Conservation (phyloP, 2,329 filamentous ascomycete genomes). For the Cytospora mali region DNA sequence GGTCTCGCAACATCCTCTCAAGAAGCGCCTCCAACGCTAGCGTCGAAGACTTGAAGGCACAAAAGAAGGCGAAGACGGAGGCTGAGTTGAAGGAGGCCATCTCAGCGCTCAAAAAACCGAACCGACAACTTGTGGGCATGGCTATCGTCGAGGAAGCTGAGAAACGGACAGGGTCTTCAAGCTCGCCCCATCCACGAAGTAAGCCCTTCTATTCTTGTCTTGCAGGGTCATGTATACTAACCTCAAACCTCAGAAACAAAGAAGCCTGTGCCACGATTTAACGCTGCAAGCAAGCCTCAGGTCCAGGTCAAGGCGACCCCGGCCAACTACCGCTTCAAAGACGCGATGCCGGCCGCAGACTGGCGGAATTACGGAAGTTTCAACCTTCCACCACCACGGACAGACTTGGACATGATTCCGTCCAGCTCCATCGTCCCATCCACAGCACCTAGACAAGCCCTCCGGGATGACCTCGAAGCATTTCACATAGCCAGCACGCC, state of each 20-base stretch:
- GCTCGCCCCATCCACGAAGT: slow-evolving; percentile 53
- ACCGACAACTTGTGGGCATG: slow-evolving; percentile 69
- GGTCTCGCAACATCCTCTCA: slow-evolving; percentile 39
- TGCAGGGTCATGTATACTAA: slow-evolving; percentile 6
- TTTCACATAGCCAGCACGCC: slow-evolving; percentile 31
- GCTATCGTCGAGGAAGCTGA: slow-evolving; percentile 69
- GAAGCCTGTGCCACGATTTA: slow-evolving; percentile 48
- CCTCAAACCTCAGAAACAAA: slow-evolving; percentile 47
- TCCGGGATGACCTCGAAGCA: slow-evolving; percentile 23
- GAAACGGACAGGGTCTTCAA: slow-evolving; percentile 52
- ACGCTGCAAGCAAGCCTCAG: slow-evolving; percentile 32
- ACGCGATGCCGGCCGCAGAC: slow-evolving; percentile 46
- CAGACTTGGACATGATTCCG: slow-evolving; percentile 15
- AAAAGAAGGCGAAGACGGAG: slow-evolving; percentile 68
- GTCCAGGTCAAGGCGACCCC: slow-evolving; percentile 62
- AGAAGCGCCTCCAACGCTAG: slow-evolving; percentile 52
- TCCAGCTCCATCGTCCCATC: slow-evolving; percentile 35
- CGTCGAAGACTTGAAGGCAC: slow-evolving; percentile 59
- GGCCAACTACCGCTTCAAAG: slow-evolving; percentile 56
- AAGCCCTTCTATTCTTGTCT: slow-evolving; percentile 35
- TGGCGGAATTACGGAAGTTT: slow-evolving; percentile 34
- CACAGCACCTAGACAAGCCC: slow-evolving; percentile 30
- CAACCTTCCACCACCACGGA: slow-evolving; percentile 15
- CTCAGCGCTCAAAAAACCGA: slow-evolving; percentile 72
- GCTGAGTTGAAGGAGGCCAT: slow-evolving; percentile 76